Conservation (phyloP, 768 basidiomycete genomes). For the Pleurotus citrinopileatus region DNA sequence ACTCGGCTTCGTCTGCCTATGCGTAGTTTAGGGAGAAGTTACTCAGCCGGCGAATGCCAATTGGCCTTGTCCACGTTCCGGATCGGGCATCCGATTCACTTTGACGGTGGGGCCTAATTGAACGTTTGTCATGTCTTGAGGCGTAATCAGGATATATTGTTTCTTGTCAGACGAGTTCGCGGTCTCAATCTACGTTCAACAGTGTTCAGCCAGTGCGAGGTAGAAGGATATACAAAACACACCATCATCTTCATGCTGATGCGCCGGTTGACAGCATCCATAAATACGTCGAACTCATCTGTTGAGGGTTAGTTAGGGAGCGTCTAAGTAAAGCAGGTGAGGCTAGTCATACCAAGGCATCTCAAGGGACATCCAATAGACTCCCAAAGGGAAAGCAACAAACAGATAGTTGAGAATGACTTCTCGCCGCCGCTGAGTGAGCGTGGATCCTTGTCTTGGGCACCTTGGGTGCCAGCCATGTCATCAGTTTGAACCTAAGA, state of each 20-base stretch:
- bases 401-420: constrained; percentile 93
- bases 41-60: neutral
- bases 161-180: constrained; percentile 85
- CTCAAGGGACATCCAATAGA: constrained; percentile 91
- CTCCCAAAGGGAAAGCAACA: constrained; percentile 95
- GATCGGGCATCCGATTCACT: constrained; percentile 77
- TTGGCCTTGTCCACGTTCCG: constrained; percentile 60
- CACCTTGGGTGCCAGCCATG: constrained; percentile 57
- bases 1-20: too few relatives aligned
- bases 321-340: neutral
- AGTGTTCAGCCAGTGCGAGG: neutral
- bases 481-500: constrained; percentile 81
- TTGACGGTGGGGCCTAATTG: constrained; percentile 64
- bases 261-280: constrained; percentile 90
- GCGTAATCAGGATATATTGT: constrained; percentile 94
- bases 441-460: constrained; percentile 77
- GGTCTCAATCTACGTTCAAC: constrained; percentile 67
- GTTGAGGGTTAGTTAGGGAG: constrained; percentile 8
- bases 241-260: constrained; percentile 97
- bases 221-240: constrained; percentile 17
- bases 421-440: constrained; percentile 94
- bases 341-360: constrained; percentile 65
- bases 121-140: constrained; percentile 86
- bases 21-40: too few relatives aligned
- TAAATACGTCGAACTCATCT: constrained; percentile 99